phyloP scores from a whole-genome alignment of 208 protist species.

The Wallacemonas sp. region DNA sequence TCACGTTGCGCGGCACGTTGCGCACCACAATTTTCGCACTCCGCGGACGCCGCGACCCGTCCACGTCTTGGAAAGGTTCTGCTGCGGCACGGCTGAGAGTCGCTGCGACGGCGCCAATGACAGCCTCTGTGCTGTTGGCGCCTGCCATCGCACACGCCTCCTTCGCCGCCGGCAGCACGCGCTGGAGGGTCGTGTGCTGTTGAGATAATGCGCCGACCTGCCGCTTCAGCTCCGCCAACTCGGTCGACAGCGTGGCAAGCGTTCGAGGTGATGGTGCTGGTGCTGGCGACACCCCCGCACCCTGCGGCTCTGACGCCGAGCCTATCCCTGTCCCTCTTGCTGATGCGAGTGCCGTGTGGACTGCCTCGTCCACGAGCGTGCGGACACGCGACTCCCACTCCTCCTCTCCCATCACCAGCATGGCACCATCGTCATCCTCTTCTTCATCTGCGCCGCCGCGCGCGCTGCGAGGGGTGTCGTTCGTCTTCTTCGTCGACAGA shows the following conservation, averaged over 20 bases:
- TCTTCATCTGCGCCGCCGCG: no score
- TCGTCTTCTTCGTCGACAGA: slow-evolving; percentile 9
- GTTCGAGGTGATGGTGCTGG: no score
- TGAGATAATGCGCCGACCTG: slow-evolving; percentile 41
- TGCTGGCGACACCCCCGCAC: no score
- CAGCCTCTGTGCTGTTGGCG: slow-evolving; percentile 6
- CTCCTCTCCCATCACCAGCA: background rate
- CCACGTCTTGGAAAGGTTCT: slow-evolving; percentile 49
- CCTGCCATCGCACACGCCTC: background rate
- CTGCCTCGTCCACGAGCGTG: background rate
- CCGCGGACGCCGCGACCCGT: slow-evolving; percentile 39
- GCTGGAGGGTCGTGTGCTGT: slow-evolving; percentile 35
- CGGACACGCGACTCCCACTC: background rate
- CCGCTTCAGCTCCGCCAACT: slow-evolving; percentile 35
- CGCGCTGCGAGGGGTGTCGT: no score
- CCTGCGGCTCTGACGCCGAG: no score
- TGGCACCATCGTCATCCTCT: slow-evolving; percentile 6
- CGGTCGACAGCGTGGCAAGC: no score
- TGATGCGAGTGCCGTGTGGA: background rate
- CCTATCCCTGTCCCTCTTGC: no score
- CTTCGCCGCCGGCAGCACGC: slow-evolving; percentile 13
- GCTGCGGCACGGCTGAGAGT: slow-evolving; percentile 25
- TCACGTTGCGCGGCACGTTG: slow-evolving; percentile 59
- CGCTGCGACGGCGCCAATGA: background rate
- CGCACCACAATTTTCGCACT: slow-evolving; percentile 54